Evolutionary conservation across 768 basidiomycete genomes (phyloP), one percentile per base, ranked within the genome.

Genomic region (Russula sp.): DNA sequence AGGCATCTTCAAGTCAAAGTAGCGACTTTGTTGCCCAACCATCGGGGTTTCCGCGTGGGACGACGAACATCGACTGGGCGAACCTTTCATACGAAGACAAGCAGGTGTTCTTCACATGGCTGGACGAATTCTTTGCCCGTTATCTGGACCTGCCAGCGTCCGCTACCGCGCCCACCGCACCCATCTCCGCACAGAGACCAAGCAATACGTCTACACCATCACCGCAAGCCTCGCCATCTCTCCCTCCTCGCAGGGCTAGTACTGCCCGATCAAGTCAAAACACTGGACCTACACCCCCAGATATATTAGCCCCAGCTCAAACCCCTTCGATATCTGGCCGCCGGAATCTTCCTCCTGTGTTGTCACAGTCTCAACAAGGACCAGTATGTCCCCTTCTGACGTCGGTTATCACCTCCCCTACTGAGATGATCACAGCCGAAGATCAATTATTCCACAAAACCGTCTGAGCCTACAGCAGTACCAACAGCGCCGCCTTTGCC

Each of bases 51-150:
- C 35, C 49, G 18, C 16, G 13, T n/a, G 58, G 20, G 22, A 43
- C 22, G 1, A 1, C 46, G 48, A 68, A 67, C 14, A 81, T 91
- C 35, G 83, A 89, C 69, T 92, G 89, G 89, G 71, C 77, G 6
- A 83, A 87, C 70, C 76, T 92, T 50, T 81, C 83, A 2, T 68
- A 70, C 22, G 78, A 85, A 69, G 88, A 92, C 68, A 91, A 89
- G 69, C 74, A 81, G 35, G 81, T 76, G 29, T 87, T 92, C 69
- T 92, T 91, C 71, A 73, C 73, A 61, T 91, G 89, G 88, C 75
- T 92, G 22, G 89, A 92, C 69, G 89, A 90, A 68, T 91, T 85
- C 73, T 92, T 92, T 68, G 78, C 81, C 16, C 76, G 78, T 38
- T 75, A 74, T 52, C 70, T 77, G 22, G 66, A 71, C 25, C 32